Conservation (phyloP, 352 stramenopile species). For the Pythium oligandrum region DNA sequence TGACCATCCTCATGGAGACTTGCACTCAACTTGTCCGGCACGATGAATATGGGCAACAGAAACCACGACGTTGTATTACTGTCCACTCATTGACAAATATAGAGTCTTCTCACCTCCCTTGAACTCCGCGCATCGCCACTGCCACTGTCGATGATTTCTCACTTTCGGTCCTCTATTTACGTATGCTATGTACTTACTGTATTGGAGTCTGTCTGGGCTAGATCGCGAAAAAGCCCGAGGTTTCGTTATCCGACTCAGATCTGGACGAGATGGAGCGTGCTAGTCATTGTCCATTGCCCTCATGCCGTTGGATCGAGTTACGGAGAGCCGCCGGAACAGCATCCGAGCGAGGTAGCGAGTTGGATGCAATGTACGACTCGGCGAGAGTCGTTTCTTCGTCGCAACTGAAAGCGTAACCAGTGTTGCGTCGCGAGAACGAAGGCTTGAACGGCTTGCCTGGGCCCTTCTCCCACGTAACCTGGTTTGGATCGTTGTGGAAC, state of each 20-base stretch:
- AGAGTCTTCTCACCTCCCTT: no score
- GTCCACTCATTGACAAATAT: no score
- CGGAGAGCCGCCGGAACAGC: constrained; percentile 57
- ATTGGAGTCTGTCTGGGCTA: no score
- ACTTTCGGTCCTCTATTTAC: no score
- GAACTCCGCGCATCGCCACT: no score
- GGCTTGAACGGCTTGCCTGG: constrained; percentile 30
- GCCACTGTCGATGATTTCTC: no score
- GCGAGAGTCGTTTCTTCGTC: constrained; percentile 79
- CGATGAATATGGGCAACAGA: no score
- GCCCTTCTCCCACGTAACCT: constrained; percentile 31
- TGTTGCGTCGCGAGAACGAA: constrained; percentile 44
- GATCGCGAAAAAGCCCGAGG: constrained; percentile 10
- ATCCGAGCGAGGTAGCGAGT: constrained; percentile 62
- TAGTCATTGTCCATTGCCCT: constrained; percentile 8
- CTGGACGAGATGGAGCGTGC: constrained; percentile 14
- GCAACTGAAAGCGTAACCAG: constrained; percentile 78
- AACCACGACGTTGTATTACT: no score
- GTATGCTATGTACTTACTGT: no score
- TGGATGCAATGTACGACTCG: constrained; percentile 83
- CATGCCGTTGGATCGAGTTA: constrained; percentile 33
- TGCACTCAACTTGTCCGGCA: no score
- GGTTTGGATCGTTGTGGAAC: constrained; percentile 29
- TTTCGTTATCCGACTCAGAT: constrained; percentile 11
- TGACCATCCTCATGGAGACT: no score